Evolutionary conservation across 75 land plant genomes (phyloP).

Genomic region (Sequoiadendron giganteum): DNA sequence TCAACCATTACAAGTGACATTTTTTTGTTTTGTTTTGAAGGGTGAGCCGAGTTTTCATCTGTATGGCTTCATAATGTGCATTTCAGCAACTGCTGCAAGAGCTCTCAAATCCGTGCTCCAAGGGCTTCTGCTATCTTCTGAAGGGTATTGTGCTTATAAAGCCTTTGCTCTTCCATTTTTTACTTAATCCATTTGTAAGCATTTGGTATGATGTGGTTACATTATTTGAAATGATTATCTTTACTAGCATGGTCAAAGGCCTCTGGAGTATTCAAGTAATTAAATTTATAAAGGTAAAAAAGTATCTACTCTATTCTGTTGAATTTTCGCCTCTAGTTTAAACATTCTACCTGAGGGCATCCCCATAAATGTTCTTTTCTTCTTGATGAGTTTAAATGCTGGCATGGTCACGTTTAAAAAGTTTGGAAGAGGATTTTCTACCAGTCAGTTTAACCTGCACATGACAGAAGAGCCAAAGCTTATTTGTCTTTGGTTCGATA

Average conservation of each 20-base stretch:
- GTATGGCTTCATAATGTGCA: conserved; percentile 77
- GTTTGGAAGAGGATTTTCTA: not conserved
- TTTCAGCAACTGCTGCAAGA: conserved; percentile 75
- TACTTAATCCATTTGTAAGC: not conserved
- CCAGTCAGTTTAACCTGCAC: not conserved
- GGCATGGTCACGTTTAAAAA: not conserved
- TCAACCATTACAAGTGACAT: not conserved
- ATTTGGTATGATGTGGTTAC: not conserved
- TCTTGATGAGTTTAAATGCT: not conserved
- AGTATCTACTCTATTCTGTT: not conserved
- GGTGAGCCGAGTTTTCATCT: conserved; percentile 85
- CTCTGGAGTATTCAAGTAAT: not conserved
- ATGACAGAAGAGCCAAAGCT: not conserved
- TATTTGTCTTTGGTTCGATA: not conserved
- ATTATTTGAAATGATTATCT: not conserved
- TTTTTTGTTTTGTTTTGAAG: conserved; percentile 20
- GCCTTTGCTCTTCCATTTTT: not conserved
- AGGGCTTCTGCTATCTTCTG: conserved; percentile 69
- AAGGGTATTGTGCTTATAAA: conserved; percentile 45
- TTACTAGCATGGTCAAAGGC: not conserved
- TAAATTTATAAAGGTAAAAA: not conserved
- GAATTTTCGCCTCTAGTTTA: not conserved
- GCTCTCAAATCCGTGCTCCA: conserved; percentile 77
- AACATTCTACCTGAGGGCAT: too few species aligned
- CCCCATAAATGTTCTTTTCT: not conserved